phyloP scores from a whole-genome alignment of 1,284 basidiomycete genomes.

The Ceratobasidium sp. region DNA sequence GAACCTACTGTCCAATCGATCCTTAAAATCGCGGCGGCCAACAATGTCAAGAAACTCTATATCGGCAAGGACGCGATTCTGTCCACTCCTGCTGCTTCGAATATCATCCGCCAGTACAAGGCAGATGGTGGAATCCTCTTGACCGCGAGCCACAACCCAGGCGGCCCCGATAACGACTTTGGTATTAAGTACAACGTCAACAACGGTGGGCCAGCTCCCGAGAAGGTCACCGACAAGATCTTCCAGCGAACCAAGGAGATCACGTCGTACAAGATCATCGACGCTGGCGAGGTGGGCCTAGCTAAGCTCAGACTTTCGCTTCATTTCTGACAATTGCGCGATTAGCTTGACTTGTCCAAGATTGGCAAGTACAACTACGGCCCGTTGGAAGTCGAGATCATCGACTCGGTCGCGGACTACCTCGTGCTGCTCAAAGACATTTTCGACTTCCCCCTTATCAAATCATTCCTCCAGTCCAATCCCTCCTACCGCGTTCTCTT shows the following conservation, averaged over 20 bases:
- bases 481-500: conserved; percentile 85
- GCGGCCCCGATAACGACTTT: conserved; percentile 96
- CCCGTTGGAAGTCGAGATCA: conserved; percentile 84
- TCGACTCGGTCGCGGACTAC: conserved; percentile 95
- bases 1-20: conserved; percentile 91
- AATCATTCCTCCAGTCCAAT: conserved; percentile 80
- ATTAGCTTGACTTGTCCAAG: conserved; percentile 82
- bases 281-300: conserved; percentile 71
- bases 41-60: conserved; percentile 87
- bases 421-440: conserved; percentile 82
- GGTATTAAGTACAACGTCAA: conserved; percentile 99
- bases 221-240: conserved; percentile 92
- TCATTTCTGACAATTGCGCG: conserved; percentile 7
- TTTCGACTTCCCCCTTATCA: conserved; percentile 95
- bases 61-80: conserved; percentile 90
- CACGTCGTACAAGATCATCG: conserved; percentile 82
- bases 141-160: conserved; percentile 98
- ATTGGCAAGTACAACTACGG: conserved; percentile 82
- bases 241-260: conserved; percentile 91
- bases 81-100: conserved; percentile 96
- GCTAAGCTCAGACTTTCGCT: neutral
- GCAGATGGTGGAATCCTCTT: conserved; percentile 96
- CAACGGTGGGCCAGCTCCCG: conserved; percentile 96
- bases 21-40: conserved; percentile 89
- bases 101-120: conserved; percentile 94